Evolutionary conservation across 2,329 filamentous ascomycete genomes (phyloP).

Genomic region (Diaporthe citri): DNA sequence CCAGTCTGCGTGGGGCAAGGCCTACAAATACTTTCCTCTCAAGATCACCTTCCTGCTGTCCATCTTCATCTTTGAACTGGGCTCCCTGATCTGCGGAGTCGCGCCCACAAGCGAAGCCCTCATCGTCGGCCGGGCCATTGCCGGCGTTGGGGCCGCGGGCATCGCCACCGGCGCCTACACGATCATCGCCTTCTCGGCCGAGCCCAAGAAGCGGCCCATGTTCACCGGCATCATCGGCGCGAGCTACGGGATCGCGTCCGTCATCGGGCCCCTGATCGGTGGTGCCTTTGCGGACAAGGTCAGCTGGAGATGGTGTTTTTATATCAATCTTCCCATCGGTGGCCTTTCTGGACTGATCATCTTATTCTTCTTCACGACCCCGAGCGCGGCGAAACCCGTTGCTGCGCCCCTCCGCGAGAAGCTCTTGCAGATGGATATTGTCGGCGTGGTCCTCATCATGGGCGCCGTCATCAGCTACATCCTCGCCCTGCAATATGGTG

Average conservation of each 20-base stretch:
- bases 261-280: conserved; percentile 45
- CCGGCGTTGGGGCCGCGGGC: conserved; percentile 40
- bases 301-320: conserved; percentile 49
- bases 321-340: conserved; percentile 50
- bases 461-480: conserved; percentile 53
- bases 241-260: conserved; percentile 42
- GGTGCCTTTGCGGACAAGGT: conserved; percentile 46
- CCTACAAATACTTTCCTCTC: conserved; percentile 56
- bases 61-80: conserved; percentile 59
- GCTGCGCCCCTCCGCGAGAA: conserved; percentile 51
- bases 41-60: conserved; percentile 53
- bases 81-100: conserved; percentile 58
- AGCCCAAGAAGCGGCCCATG: conserved; percentile 42
- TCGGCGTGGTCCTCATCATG: conserved; percentile 56
- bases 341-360: conserved; percentile 45
- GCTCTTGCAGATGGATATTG: conserved; percentile 57
- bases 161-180: conserved; percentile 40
- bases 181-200: conserved; percentile 43
- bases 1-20: conserved; percentile 46
- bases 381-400: conserved; percentile 48
- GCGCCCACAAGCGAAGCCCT: conserved; percentile 45
- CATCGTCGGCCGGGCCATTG: conserved; percentile 42
- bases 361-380: conserved; percentile 52
- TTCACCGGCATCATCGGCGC: conserved; percentile 41
- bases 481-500: conserved; percentile 59